Conservation (phyloP, 345 rosid species). For the Fremontodendron californicum region DNA sequence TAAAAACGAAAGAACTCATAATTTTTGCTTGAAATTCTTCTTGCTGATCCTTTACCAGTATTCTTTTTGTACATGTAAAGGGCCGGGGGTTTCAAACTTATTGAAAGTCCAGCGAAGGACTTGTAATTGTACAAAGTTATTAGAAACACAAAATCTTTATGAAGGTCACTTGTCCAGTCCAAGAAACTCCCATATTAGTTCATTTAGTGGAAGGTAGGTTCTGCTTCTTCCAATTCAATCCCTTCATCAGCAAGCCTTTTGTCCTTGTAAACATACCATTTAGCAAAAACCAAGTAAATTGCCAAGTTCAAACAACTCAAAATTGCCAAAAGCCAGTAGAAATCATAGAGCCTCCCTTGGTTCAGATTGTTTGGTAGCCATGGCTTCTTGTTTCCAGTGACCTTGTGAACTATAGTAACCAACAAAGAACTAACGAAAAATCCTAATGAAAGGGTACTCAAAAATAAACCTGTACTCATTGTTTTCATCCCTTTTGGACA, state of each 20-base stretch:
- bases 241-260: conserved; percentile 71
- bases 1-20: neutral
- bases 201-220: conserved; percentile 33
- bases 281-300: conserved; percentile 54
- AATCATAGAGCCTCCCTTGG: conserved; percentile 70
- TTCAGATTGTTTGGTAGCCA: conserved; percentile 89
- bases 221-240: conserved; percentile 59
- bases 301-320: conserved; percentile 58
- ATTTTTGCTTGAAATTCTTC: neutral
- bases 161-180: neutral
- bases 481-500: conserved; percentile 99
- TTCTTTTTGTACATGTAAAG: conserved; percentile 2
- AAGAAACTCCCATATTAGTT: neutral
- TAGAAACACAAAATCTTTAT: neutral
- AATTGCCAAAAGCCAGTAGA: conserved; percentile 80
- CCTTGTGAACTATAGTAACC: conserved; percentile 68
- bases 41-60: conserved; percentile 4
- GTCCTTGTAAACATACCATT: conserved; percentile 93
- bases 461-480: conserved; percentile 84
- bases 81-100: neutral
- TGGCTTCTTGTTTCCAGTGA: conserved; percentile 45
- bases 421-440: conserved; percentile 76
- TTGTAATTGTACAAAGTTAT: neutral
- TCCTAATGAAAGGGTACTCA: conserved; percentile 85
- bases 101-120: neutral